Evolutionary conservation across 305 asterid species (phyloP).

Genomic region (Petunia hybrid): DNA sequence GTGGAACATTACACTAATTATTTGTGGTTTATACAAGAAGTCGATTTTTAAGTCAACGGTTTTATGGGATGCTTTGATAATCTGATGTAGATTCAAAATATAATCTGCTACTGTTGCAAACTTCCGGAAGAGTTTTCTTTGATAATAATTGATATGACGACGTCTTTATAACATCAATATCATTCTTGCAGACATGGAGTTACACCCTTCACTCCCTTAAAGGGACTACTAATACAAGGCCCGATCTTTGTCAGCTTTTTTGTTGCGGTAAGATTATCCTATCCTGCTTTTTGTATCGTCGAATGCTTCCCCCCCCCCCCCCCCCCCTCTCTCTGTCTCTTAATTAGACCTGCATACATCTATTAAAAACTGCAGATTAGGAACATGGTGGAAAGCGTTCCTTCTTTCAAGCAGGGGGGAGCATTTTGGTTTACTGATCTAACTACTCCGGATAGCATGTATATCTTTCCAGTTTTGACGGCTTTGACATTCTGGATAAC

Average conservation of each 20-base stretch:
- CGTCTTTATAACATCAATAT: slow-evolving; percentile 23
- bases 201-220: slow-evolving; percentile 81
- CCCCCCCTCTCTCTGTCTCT: not conserved
- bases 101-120: slow-evolving; percentile 1
- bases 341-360: slow-evolving; percentile 25
- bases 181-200: slow-evolving; percentile 75
- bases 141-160: not conserved
- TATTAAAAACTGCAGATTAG: slow-evolving; percentile 54
- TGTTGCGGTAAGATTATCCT: slow-evolving; percentile 81
- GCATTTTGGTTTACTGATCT: slow-evolving; percentile 88
- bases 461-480: slow-evolving; percentile 76
- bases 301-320: not conserved
- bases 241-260: slow-evolving; percentile 86
- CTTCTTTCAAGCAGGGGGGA: slow-evolving; percentile 94
- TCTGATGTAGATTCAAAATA: slow-evolving; percentile 8
- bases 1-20: not conserved
- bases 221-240: slow-evolving; percentile 80
- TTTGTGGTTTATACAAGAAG: slow-evolving; percentile 9
- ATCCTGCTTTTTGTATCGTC: slow-evolving; percentile 6
- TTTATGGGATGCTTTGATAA: not conserved
- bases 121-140: not conserved
- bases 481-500: slow-evolving; percentile 92
- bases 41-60: slow-evolving; percentile 14
- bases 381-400: slow-evolving; percentile 86
- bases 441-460: slow-evolving; percentile 83